phyloP scores from a whole-genome alignment of 2,329 filamentous ascomycete species.

The Sporothrix inflata region DNA sequence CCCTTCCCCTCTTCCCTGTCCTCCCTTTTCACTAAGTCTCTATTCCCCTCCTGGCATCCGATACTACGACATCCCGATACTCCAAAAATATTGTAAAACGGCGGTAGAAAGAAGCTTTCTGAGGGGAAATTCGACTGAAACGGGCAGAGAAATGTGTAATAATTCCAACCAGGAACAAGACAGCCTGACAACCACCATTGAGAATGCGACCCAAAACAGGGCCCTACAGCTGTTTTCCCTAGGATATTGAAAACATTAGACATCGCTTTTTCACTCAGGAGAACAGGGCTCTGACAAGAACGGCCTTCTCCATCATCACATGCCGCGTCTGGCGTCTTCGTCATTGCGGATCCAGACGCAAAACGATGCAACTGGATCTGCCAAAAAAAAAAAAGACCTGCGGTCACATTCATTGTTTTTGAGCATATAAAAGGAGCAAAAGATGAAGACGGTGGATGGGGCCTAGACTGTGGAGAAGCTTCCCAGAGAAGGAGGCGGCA shows the following conservation, averaged over 20 bases:
- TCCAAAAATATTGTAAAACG: not conserved
- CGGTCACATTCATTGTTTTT: not conserved
- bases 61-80: conserved; percentile 13
- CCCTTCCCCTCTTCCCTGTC: not conserved
- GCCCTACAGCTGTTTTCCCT: too few species aligned
- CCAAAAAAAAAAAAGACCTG: not conserved
- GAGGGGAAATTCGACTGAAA: not conserved
- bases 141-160: not conserved
- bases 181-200: not conserved
- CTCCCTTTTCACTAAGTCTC: not conserved
- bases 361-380: not conserved
- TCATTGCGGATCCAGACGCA: not conserved
- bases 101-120: not conserved
- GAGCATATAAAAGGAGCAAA: not conserved
- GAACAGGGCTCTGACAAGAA: too few species aligned
- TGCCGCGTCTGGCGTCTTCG: not conserved
- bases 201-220: not conserved
- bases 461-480: not conserved
- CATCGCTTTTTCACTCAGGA: too few species aligned
- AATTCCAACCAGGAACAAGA: not conserved
- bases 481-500: not conserved
- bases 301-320: not conserved
- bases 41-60: conserved; percentile 3
- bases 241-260: too few species aligned
- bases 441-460: not conserved